Evolutionary conservation across 2,329 filamentous ascomycete genomes (phyloP).

Genomic region (Chrysoporthe puriensis): DNA sequence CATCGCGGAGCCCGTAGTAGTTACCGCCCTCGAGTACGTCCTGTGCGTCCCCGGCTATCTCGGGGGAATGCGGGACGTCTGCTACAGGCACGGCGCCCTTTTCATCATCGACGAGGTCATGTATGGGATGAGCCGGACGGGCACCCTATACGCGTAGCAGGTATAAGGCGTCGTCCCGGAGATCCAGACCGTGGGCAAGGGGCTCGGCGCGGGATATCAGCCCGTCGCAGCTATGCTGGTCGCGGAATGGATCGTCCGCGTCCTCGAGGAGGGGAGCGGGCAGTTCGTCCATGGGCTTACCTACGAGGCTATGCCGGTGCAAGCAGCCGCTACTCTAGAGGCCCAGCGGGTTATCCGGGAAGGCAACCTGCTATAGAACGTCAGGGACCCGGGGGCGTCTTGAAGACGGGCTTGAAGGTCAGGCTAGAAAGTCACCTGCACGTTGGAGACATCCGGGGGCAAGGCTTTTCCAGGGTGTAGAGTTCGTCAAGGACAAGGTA

Average conservation of each 20-base stretch:
- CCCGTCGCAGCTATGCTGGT: constrained; percentile 62
- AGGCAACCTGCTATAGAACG: constrained; percentile 41
- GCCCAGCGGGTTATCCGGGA: constrained; percentile 44
- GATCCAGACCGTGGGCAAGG: constrained; percentile 66
- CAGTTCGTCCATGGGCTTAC: constrained; percentile 65
- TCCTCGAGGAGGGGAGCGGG: constrained; percentile 47
- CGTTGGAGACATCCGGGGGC: constrained; percentile 48
- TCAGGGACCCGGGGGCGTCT: constrained; percentile 37
- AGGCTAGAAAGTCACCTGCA: constrained; percentile 41
- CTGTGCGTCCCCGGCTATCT: constrained; percentile 57
- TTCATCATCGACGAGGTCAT: constrained; percentile 66
- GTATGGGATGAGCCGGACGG: constrained; percentile 67
- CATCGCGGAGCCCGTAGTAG: constrained; percentile 73
- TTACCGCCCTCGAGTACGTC: constrained; percentile 62
- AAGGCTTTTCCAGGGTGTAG: constrained; percentile 50
- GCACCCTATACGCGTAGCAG: constrained; percentile 66
- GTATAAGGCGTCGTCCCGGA: constrained; percentile 61
- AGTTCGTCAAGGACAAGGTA: constrained; percentile 44
- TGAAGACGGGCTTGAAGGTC: constrained; percentile 37
- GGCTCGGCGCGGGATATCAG: constrained; percentile 63
- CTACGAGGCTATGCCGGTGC: constrained; percentile 47
- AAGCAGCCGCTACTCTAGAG: constrained; percentile 44
- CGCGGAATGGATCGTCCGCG: constrained; percentile 52
- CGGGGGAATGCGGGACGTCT: constrained; percentile 54
- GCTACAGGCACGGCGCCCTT: constrained; percentile 57